These are phyloP conservation scores for Ustilago trichophora DNA, from an alignment of 1,284 basidiomycete species.

Conservation along the genomic window DNA sequence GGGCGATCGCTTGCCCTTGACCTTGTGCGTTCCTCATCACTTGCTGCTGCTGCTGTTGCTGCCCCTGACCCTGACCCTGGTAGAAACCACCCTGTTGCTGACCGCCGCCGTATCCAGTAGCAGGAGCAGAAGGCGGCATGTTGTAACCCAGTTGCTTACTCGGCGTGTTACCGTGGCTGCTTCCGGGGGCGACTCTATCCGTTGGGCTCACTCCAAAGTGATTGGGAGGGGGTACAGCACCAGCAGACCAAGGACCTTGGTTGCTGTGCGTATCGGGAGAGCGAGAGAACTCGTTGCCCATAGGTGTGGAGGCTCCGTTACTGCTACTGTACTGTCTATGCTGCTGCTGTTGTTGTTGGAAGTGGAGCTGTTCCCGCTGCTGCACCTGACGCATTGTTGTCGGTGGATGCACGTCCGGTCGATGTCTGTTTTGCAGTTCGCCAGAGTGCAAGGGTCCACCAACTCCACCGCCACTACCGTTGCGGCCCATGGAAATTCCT, in stretches of 20 bases:
- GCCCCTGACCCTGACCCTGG: background rate
- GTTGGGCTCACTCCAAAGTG: slow-evolving; percentile 18
- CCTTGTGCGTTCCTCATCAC: too few relatives aligned
- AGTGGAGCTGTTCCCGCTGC: slow-evolving; percentile 19
- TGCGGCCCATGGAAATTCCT: slow-evolving; percentile 21
- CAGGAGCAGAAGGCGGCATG: background rate
- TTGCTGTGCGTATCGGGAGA: slow-evolving; percentile 18
- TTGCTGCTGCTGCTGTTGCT: background rate
- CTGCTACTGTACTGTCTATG: slow-evolving; percentile 21
- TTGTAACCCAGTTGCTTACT: slow-evolving; percentile 15
- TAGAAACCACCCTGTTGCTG: background rate
- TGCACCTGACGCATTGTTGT: slow-evolving; percentile 54
- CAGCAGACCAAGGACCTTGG: slow-evolving; percentile 29
- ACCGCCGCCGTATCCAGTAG: background rate
- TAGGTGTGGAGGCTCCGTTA: slow-evolving; percentile 4
- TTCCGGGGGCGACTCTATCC: slow-evolving; percentile 2
- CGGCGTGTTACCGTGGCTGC: slow-evolving; percentile 17
- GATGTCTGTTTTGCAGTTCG: slow-evolving; percentile 47
- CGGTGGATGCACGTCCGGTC: slow-evolving; percentile 51
- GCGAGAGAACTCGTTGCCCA: slow-evolving; percentile 31
- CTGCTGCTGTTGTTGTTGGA: slow-evolving; percentile 25
- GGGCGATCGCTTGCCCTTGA: too few relatives aligned
- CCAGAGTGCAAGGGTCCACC: slow-evolving; percentile 33
- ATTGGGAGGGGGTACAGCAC: slow-evolving; percentile 8
- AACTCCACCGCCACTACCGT: too few relatives aligned